phyloP scores from a whole-genome alignment of 2,329 filamentous ascomycete species.

The Xylaria sp. region DNA sequence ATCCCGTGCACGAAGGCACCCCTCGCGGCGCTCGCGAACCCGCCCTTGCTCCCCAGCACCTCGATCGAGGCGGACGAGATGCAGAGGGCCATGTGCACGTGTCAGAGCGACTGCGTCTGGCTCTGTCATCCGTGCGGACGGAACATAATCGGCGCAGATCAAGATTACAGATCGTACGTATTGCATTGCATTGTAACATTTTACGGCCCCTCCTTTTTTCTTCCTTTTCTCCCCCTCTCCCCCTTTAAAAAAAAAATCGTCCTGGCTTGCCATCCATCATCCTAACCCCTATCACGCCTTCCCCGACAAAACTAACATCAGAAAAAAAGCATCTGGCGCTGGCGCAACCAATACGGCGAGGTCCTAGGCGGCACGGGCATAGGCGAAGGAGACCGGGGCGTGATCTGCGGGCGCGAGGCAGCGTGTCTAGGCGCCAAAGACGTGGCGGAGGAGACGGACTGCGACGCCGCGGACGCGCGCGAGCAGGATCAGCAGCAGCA shows the following conservation, averaged over 20 bases:
- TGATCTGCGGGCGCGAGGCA: slow-evolving; percentile 84
- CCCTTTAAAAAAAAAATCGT: no score
- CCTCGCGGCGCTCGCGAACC: slow-evolving; percentile 64
- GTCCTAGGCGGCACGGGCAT: slow-evolving; percentile 86
- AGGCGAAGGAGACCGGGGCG: slow-evolving; percentile 86
- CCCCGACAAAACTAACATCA: slow-evolving; percentile 17
- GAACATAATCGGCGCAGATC: slow-evolving; percentile 69
- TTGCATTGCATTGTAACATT: not conserved
- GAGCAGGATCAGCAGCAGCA: slow-evolving; percentile 47
- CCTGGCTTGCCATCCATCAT: not conserved
- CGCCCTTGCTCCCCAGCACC: slow-evolving; percentile 56
- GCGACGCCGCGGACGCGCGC: slow-evolving; percentile 78
- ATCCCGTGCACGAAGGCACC: slow-evolving; percentile 77
- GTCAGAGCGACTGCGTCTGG: slow-evolving; percentile 73
- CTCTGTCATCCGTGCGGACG: slow-evolving; percentile 87
- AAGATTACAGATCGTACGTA: slow-evolving; percentile 66
- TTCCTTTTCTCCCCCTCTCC: not conserved
- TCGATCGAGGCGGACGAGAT: slow-evolving; percentile 65
- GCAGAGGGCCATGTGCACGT: slow-evolving; percentile 65
- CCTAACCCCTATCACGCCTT: not conserved
- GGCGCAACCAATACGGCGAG: slow-evolving; percentile 86
- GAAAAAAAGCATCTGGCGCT: slow-evolving; percentile 77
- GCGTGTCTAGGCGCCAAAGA: slow-evolving; percentile 79
- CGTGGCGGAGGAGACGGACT: slow-evolving; percentile 86
- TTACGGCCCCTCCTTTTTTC: not conserved